Base-by-base conservation (phyloP, 306 rosid species). In the Cucurbita moschata region DNA sequence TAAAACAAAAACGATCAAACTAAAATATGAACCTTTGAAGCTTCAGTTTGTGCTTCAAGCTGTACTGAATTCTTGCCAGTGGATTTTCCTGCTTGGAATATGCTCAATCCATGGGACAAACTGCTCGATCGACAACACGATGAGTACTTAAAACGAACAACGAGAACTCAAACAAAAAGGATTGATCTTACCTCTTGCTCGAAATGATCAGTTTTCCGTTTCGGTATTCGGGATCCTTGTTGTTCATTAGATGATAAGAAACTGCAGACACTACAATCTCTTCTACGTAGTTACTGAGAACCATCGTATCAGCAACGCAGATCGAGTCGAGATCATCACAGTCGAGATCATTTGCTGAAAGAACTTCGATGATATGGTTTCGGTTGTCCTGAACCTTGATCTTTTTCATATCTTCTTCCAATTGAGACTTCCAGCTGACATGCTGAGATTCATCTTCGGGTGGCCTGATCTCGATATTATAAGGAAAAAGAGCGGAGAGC, bases 181-280 rank as follows among this genome's bases (percentile, higher is more conserved):
- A 55, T 6, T 68, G 8, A 47, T 50, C 78, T 78, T 68, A 89
- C 99, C 99, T 91, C 60, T 79, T 83, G 80, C 87, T 79, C 5
- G 96, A 85, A 81, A 95, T 88, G 52, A 89, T 68, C 14, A 95
- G 95, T 71, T 89, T 95, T 18, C 97, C 99, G 80, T 89, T 95
- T 79, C 96, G 82, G 85, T 95, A 95, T 66, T 88, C 99, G 11
- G 90, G 96, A 73, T 89, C 91, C 84, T 78, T 91, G 87, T 83
- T 95, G 65, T 89, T 86, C 96, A 95, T 91, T 68, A 91, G 77
- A 79, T 95, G 99, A 82, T 84, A 85, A 53, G 99, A 91, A 56
- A 95, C 84, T 52, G 99, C 97, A 12, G 97, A 95, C 55, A 95
- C 92, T 52, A 95, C 89, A 85, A 95, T 89, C 89, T 95, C 99